A percentile compares a stretch with the other conserved stretches of the same genome.
phyloP scores from a whole-genome alignment of 139 green algal species.

The Tetradesmus lagerheimii region DNA sequence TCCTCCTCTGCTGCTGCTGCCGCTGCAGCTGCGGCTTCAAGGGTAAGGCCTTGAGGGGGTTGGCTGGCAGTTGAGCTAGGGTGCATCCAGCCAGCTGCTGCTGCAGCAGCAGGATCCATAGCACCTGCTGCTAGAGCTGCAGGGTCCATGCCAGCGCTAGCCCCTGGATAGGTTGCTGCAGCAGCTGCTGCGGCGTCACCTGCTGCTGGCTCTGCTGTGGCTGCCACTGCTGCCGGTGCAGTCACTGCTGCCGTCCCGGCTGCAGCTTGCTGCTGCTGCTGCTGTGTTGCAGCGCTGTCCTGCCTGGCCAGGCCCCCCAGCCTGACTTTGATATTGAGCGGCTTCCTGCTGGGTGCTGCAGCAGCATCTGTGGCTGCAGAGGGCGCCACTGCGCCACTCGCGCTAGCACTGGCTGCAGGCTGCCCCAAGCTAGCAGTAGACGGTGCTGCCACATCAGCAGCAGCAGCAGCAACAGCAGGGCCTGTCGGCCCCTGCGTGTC shows the following conservation, averaged over 20 bases:
- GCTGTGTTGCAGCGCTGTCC: neutral
- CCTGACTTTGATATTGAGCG: constrained; percentile 35
- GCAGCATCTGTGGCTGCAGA: neutral
- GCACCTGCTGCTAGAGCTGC: neutral
- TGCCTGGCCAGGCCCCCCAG: neutral
- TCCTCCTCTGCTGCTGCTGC: neutral
- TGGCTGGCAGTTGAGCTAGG: neutral
- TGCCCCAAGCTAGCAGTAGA: constrained; percentile 15
- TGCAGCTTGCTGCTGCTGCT: neutral
- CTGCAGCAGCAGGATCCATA: neutral
- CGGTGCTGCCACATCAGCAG: constrained; percentile 1
- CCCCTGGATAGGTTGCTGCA: neutral
- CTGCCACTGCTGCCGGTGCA: neutral
- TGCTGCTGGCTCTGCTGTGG: neutral
- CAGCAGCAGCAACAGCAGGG: neutral
- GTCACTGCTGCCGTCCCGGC: neutral
- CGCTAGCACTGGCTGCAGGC: constrained; percentile 6
- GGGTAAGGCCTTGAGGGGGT: neutral
- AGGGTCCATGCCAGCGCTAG: neutral
- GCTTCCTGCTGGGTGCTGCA: neutral
- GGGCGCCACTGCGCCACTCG: neutral
- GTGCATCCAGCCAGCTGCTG: neutral
- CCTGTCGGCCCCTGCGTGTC: neutral
- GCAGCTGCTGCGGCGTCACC: neutral
- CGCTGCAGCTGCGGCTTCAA: neutral